Evolutionary conservation across 2,329 filamentous ascomycete species (phyloP).

Genomic region (Polytolypa hystricis): DNA sequence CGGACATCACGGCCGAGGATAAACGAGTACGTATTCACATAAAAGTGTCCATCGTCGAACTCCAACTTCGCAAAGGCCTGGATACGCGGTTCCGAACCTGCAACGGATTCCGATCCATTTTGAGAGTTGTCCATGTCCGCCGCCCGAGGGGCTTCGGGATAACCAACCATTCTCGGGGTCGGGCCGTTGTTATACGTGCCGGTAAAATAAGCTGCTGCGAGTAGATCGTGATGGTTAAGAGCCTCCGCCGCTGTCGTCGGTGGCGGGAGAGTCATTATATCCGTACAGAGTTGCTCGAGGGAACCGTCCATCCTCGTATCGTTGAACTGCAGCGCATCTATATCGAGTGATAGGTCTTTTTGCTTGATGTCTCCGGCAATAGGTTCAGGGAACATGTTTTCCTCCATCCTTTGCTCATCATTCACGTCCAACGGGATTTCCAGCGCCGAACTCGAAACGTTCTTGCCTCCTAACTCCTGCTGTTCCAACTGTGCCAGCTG

Average conservation of each 20-base stretch:
- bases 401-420: background rate
- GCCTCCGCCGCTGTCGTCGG: slow-evolving; percentile 27
- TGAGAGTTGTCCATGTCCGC: slow-evolving; percentile 16
- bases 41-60: slow-evolving; percentile 55
- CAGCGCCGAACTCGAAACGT: background rate
- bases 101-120: slow-evolving; percentile 25
- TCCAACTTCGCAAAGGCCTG: slow-evolving; percentile 53
- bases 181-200: slow-evolving; percentile 13
- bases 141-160: slow-evolving; percentile 20
- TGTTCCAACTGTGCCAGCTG: slow-evolving; percentile 11
- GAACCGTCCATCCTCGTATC: slow-evolving; percentile 1
- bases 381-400: background rate
- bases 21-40: slow-evolving; percentile 52
- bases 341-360: background rate
- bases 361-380: background rate
- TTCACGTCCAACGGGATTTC: background rate
- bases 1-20: slow-evolving; percentile 52
- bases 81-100: slow-evolving; percentile 36
- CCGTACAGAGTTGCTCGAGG: slow-evolving; percentile 12
- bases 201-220: slow-evolving; percentile 28
- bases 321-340: background rate
- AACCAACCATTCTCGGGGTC: slow-evolving; percentile 12
- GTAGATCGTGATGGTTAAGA: slow-evolving; percentile 29
- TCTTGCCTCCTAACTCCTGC: background rate
- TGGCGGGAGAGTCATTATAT: slow-evolving; percentile 25